phyloP scores from a whole-genome alignment of 352 stramenopile genomes.

The Phytophthora europaea region DNA sequence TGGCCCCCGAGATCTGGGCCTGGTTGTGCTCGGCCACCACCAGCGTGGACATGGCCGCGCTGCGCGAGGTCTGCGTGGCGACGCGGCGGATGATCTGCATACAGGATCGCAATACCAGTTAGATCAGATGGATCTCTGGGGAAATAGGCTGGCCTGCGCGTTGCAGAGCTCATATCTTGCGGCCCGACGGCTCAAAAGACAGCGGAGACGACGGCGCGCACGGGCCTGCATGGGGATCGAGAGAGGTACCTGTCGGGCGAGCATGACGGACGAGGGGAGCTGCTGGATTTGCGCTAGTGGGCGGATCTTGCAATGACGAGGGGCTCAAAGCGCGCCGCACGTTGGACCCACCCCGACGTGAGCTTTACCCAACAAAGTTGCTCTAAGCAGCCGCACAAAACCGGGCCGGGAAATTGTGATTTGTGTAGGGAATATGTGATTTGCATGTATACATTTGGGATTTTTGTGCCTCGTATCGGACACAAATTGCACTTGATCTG shows the following conservation, averaged over 20 bases:
- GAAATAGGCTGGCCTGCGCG: not conserved
- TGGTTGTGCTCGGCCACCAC: slow-evolving; percentile 91
- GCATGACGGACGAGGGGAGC: slow-evolving; percentile 28
- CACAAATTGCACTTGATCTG: not conserved
- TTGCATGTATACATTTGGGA: not conserved
- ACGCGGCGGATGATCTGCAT: slow-evolving; percentile 64
- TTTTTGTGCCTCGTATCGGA: not conserved
- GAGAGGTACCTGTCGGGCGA: slow-evolving; percentile 43
- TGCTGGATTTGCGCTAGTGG: not conserved
- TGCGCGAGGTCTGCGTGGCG: slow-evolving; percentile 40
- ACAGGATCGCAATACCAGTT: not conserved
- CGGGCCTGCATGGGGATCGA: not conserved
- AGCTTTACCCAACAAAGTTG: not conserved
- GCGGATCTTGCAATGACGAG: slow-evolving; percentile 37
- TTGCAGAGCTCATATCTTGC: not conserved
- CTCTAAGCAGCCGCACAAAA: slow-evolving; percentile 1
- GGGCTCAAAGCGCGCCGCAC: not conserved
- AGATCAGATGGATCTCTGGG: not conserved
- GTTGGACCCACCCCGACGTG: not conserved
- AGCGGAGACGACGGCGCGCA: not conserved
- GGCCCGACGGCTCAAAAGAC: not conserved
- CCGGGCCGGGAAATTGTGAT: not conserved
- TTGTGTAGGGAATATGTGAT: not conserved
- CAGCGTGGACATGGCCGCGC: slow-evolving; percentile 75
- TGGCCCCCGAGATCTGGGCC: slow-evolving; percentile 71